A percentile compares a stretch with the other conserved stretches of the same genome.
Conservation (phyloP, 441 rosid genomes). For the Adansonia gregorii region DNA sequence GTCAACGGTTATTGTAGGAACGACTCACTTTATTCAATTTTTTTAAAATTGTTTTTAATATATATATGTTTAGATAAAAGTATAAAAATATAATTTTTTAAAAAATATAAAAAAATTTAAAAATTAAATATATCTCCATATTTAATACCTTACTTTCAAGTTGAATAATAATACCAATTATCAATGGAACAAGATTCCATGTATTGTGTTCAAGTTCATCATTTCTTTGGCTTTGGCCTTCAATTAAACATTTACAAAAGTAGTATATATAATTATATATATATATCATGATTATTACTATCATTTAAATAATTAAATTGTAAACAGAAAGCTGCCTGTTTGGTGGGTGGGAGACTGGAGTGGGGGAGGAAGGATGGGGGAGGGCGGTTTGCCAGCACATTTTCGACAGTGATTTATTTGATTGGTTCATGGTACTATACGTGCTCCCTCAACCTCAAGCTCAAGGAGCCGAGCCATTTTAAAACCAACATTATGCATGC, state of each 20-base stretch:
- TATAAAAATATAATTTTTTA: no score
- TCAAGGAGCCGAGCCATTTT: background rate
- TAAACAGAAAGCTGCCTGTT: constrained; percentile 17
- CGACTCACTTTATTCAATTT: no score
- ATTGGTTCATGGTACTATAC: constrained; percentile 11
- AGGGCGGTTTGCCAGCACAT: constrained; percentile 15
- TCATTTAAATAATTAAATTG: background rate
- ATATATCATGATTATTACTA: background rate
- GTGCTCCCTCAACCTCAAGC: background rate
- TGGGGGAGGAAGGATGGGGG: background rate
- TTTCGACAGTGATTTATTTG: background rate
- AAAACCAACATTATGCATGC: background rate
- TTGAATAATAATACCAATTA: no score
- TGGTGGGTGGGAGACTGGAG: constrained; percentile 17
- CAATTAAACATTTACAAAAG: background rate
- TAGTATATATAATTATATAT: background rate
- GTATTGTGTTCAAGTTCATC: no score
- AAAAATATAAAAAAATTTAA: no score
- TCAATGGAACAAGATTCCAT: no score
- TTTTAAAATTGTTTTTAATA: no score
- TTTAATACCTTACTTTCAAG: no score
- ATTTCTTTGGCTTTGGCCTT: background rate
- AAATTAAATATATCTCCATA: no score
- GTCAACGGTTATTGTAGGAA: no score
- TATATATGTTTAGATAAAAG: no score